phyloP scores from a whole-genome alignment of 352 stramenopile genomes.

The Pythium periplocum region DNA sequence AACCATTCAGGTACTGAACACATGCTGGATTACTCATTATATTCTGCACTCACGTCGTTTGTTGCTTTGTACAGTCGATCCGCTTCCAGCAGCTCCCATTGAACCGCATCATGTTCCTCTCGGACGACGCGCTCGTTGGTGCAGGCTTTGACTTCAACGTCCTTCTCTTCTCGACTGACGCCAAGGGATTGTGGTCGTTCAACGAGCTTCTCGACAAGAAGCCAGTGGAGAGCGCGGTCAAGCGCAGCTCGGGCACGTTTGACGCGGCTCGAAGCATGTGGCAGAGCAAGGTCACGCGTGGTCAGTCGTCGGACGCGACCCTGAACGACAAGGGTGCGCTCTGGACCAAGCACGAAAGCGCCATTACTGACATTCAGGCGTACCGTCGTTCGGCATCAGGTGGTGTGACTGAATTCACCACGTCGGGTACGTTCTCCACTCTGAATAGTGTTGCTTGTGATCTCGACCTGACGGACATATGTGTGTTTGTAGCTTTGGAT shows the following conservation, averaged over 20 bases:
- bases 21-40: too few species aligned
- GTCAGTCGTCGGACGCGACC: constrained; percentile 79
- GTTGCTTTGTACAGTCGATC: constrained; percentile 35
- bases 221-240: constrained; percentile 41
- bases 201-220: constrained; percentile 79
- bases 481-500: constrained; percentile 47
- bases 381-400: constrained; percentile 47
- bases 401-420: constrained; percentile 72
- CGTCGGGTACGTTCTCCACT: constrained; percentile 47
- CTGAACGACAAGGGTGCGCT: constrained; percentile 72
- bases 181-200: constrained; percentile 80
- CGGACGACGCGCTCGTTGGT: constrained; percentile 83
- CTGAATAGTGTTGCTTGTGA: background rate
- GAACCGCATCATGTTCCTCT: constrained; percentile 84
- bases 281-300: constrained; percentile 80
- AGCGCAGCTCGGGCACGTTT: constrained; percentile 58
- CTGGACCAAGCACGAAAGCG: constrained; percentile 86
- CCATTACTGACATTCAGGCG: constrained; percentile 79
- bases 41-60: too few species aligned
- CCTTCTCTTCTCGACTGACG: constrained; percentile 79
- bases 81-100: constrained; percentile 84
- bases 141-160: constrained; percentile 92
- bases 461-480: background rate
- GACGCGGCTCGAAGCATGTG: constrained; percentile 72
- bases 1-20: constrained; percentile 41